Evolutionary conservation across 2,329 filamentous ascomycete genomes (phyloP), one percentile per base, ranked within the genome.

Genomic region (Diaporthe australafricana): DNA sequence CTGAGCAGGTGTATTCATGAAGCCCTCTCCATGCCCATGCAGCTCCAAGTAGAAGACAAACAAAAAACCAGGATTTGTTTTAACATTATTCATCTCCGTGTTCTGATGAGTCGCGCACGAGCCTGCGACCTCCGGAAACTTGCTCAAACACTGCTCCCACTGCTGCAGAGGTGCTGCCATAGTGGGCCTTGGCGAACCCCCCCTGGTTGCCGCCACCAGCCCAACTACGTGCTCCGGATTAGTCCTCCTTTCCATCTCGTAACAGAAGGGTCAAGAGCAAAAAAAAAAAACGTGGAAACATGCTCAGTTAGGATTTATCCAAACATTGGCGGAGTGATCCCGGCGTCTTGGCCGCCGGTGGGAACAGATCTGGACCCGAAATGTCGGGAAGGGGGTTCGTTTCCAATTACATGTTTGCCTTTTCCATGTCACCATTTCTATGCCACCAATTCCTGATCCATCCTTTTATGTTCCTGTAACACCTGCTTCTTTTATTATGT

Each of bases 121-220:
- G 42, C 57, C 60, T 20, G 25, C 30, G 40, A 38, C 22, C 48
- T 45, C 63, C 25, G 48, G 63, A 69, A 69, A 69, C 67, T 69
- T 69, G 67, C 67, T 69, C 67, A 69, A 32, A 30, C 16, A 52
- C 25, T 27, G 27, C 30, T 20, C 42, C 42, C 12, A 50, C 27
- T 69, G 66, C 67, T 69, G 53, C 55, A 60, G 11, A 52, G 63
- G 42, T 48, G 53, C 25, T 48, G 5, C 40, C 53, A 40, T 40
- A 16, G 66, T 48, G 66, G 53, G 30, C 11, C 67, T 69, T 50
- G 67, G 42, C 53, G 30, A 25, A 9, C 67, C 53, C 40, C 25
- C 65, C 27, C 35, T 22, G 63, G 48, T 56, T 38, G 32, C 47
- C 38, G 2, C 53, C 11, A 35, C 14, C 17, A 20, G 30, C 32